Base-by-base conservation (phyloP, 116 monocot genomes). In the Iris pallida region DNA sequence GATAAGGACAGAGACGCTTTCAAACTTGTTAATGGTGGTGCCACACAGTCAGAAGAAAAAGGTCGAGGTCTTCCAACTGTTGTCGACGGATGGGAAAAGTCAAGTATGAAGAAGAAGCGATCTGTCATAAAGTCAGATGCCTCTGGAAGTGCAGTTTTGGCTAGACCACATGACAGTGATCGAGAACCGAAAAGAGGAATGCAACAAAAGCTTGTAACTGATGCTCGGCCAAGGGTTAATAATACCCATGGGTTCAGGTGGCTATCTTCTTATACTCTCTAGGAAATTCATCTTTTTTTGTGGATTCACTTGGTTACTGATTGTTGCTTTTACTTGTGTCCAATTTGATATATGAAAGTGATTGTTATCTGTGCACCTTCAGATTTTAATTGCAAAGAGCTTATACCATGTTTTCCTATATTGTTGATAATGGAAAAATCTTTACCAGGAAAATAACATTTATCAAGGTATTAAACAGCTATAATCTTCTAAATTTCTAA, bases 101-200 rank as follows among this genome's bases (percentile, higher is more conserved):
- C 30, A 30, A 30, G 3, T 30, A 30, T 30, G 30, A 30, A 30
- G 71, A 88, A 81, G 73, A 88, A 74, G 45, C 84, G 88, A 4
- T 88, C 88, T 20, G 56, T 63, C 8, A 71, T 83, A 53, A 88
- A 88, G 48, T 55, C 88, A 17, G 88, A 84, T 71, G 59, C 52
- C 42, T 71, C 83, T 56, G 30, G 30, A 30, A 30, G 30, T 30
- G 30, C 30, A 30, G 30, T 30, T 30, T 30, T 30, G 30, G 30
- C 70, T 41, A 81, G 69, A 55, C 52, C 76, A 58, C 61, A 54
- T 55, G 81, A 81, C 68, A 42, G 57, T 53, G 81, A 88, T 16
- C 59, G 81, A 18, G 88, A 84, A 54, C 62, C 68, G 15, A 88
- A 84, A 71, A 75, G 70, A 74, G 88, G 72, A 76, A 73, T 72